Conservation (phyloP, 202 grass and related monocot species). For the Eragrostis tef region DNA sequence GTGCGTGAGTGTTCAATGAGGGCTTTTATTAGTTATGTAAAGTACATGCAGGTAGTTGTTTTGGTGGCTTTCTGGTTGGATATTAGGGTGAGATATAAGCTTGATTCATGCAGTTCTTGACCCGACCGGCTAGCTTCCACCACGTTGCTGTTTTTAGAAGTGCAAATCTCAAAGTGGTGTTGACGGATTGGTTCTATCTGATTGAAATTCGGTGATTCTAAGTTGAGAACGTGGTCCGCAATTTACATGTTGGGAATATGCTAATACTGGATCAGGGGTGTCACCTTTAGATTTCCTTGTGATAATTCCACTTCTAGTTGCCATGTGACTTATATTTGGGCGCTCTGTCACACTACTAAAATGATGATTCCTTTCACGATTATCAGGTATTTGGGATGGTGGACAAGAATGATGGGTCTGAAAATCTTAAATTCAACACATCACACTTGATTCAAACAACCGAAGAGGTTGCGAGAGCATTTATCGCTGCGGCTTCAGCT, state of each 20-base stretch:
- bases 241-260: constrained; percentile 22
- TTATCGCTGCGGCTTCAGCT: constrained; percentile 72
- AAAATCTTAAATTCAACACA: constrained; percentile 66
- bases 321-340: not conserved
- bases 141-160: constrained; percentile 12
- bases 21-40: constrained; percentile 37
- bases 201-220: constrained; percentile 6
- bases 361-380: constrained; percentile 9
- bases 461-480: constrained; percentile 70
- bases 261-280: not conserved
- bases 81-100: constrained; percentile 50
- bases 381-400: constrained; percentile 54
- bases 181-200: not conserved
- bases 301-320: constrained; percentile 15
- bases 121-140: not conserved
- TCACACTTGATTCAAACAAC: constrained; percentile 70
- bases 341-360: constrained; percentile 23
- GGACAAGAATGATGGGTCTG: constrained; percentile 72
- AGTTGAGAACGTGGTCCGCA: constrained; percentile 9
- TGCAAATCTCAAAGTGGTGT: constrained; percentile 26
- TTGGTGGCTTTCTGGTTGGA: constrained; percentile 43
- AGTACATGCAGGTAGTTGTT: constrained; percentile 48
- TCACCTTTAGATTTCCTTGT: not conserved
- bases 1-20: constrained; percentile 17
- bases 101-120: constrained; percentile 38